phyloP scores from a whole-genome alignment of 2,329 filamentous ascomycete species.

The Ceratocystis lukuohia region DNA sequence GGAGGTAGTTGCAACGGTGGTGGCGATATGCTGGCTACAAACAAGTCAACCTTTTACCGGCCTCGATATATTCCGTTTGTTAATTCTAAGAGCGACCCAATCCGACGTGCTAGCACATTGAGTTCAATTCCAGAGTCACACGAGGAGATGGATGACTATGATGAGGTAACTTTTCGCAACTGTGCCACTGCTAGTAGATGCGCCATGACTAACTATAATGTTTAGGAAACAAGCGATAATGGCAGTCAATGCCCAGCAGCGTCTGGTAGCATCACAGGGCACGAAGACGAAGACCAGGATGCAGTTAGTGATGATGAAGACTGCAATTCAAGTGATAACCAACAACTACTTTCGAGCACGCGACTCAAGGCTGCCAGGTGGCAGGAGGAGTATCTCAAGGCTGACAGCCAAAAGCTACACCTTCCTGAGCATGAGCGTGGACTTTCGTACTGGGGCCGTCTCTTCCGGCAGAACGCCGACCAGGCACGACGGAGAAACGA shows the following conservation, averaged over 20 bases:
- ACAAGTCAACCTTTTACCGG: constrained; percentile 4
- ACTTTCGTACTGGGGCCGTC: constrained; percentile 18
- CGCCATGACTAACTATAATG: not conserved
- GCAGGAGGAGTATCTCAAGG: constrained; percentile 13
- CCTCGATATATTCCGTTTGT: constrained; percentile 17
- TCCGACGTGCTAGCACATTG: constrained; percentile 14
- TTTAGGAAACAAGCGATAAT: not conserved
- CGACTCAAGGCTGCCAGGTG: not conserved
- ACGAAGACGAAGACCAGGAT: not conserved
- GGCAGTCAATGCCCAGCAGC: not conserved
- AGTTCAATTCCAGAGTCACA: constrained; percentile 18
- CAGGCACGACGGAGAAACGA: constrained; percentile 12
- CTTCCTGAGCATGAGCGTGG: constrained; percentile 17
- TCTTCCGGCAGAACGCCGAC: constrained; percentile 17
- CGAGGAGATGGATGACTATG: constrained; percentile 11
- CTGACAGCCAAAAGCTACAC: constrained; percentile 1
- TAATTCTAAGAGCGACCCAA: constrained; percentile 17
- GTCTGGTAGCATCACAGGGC: not conserved
- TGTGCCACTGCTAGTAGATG: not conserved
- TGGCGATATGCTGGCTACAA: not conserved
- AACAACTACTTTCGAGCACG: not conserved
- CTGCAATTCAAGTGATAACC: not conserved
- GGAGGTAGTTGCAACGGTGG: not conserved
- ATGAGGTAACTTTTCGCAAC: not conserved
- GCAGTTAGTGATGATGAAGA: constrained; percentile 8